Evolutionary conservation across 345 rosid genomes (phyloP).

Genomic region (Hirschfeldia incana): DNA sequence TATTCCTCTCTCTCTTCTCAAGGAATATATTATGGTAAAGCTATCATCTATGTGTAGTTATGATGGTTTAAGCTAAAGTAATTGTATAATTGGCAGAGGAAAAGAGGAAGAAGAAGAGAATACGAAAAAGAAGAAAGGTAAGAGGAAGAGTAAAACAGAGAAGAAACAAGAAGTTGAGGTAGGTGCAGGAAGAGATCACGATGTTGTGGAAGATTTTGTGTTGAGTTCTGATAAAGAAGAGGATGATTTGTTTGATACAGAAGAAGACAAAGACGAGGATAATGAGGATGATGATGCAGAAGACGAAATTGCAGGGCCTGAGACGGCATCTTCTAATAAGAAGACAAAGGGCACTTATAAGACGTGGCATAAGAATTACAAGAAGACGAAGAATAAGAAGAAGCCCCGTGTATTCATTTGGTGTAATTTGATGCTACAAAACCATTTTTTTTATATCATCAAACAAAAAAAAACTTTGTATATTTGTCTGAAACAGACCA

Average conservation of each 20-base stretch:
- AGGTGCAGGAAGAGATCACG: conserved; percentile 62
- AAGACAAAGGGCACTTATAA: conserved; percentile 32
- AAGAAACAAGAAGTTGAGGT: conserved; percentile 37
- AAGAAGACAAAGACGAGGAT: conserved; percentile 37
- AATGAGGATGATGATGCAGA: conserved; percentile 38
- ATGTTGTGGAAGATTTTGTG: conserved; percentile 81
- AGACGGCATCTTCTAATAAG: conserved; percentile 37
- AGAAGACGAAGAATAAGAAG: conserved; percentile 43
- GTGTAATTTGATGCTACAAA: too few relatives aligned
- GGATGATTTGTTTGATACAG: conserved; percentile 37
- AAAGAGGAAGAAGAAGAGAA: conserved; percentile 50
- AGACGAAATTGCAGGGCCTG: conserved; percentile 29
- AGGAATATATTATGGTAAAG: too few relatives aligned
- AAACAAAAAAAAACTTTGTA: too few relatives aligned
- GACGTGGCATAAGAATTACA: conserved; percentile 40
- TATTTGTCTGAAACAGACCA: too few relatives aligned
- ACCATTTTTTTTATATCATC: too few relatives aligned
- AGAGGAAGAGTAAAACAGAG: conserved; percentile 47
- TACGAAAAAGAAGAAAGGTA: conserved; percentile 47
- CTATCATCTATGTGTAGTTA: too few relatives aligned
- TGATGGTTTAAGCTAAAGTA: not conserved
- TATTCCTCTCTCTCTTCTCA: too few relatives aligned
- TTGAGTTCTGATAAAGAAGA: conserved; percentile 93
- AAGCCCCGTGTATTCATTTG: too few relatives aligned
- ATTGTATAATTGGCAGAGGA: conserved; percentile 39